These are phyloP conservation scores for Neurospora sp. DNA, from an alignment of 495 filamentous ascomycete species.

Conservation along the genomic window DNA sequence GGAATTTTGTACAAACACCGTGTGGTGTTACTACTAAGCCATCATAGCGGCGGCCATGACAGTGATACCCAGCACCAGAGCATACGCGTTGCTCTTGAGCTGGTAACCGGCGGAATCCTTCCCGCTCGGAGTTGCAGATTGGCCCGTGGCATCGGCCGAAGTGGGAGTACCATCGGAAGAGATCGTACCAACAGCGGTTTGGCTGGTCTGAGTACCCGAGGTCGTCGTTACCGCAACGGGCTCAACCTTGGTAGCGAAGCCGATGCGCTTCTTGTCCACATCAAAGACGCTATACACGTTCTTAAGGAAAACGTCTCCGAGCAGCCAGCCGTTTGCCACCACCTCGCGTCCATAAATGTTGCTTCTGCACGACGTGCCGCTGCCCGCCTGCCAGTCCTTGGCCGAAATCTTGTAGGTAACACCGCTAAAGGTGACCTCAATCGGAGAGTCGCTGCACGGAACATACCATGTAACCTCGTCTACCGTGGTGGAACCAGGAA, in stretches of 20 bases:
- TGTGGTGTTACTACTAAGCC: conserved; percentile 2
- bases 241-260: conserved; percentile 30
- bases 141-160: not conserved
- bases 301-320: conserved; percentile 79
- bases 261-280: conserved; percentile 47
- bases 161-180: conserved; percentile 6
- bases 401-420: conserved; percentile 52
- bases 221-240: conserved; percentile 6
- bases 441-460: conserved; percentile 53
- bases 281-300: conserved; percentile 88
- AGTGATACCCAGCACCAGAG: conserved; percentile 7
- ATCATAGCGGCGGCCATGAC: conserved; percentile 11
- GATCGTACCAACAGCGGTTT: not conserved
- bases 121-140: conserved; percentile 1
- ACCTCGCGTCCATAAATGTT: conserved; percentile 49
- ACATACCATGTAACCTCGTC: conserved; percentile 51
- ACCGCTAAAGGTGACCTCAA: conserved; percentile 33
- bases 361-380: conserved; percentile 46
- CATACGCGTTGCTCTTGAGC: conserved; percentile 5
- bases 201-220: not conserved
- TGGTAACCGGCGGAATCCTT: conserved; percentile 10
- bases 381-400: conserved; percentile 57
- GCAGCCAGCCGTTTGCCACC: conserved; percentile 49
- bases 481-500: conserved; percentile 43
- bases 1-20: not conserved